These are phyloP conservation scores for Alnus glutinosa DNA, from an alignment of 306 rosid genomes.

Conservation along the genomic window DNA sequence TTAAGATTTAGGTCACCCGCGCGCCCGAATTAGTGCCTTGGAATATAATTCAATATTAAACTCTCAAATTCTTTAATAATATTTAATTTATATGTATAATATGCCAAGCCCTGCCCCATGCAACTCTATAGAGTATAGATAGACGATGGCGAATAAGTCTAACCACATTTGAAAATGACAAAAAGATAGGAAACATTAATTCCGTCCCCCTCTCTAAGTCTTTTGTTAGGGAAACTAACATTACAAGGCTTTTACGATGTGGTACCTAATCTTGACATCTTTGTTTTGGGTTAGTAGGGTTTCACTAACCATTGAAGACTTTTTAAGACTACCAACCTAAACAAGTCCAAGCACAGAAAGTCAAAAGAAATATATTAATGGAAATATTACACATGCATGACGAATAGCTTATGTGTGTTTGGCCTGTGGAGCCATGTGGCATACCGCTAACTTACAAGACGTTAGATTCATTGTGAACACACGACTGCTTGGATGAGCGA, in stretches of 20 bases:
- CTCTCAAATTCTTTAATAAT: background rate
- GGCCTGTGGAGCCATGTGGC: constrained; percentile 10
- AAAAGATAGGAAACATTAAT: constrained; percentile 2
- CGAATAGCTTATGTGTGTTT: constrained; percentile 39
- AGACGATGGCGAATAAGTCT: constrained; percentile 14
- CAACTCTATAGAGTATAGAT: constrained; percentile 31
- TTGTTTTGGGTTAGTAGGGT: constrained; percentile 57
- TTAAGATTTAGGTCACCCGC: constrained; percentile 58
- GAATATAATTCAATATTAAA: background rate
- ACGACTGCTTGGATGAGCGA: too few relatives aligned
- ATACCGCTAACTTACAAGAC: background rate
- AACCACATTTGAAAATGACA: constrained; percentile 51
- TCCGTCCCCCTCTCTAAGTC: constrained; percentile 38
- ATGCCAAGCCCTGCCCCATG: constrained; percentile 39
- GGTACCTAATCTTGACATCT: constrained; percentile 68
- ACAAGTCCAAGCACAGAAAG: constrained; percentile 28
- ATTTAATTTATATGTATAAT: background rate
- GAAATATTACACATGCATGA: constrained; percentile 45
- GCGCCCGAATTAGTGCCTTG: constrained; percentile 44
- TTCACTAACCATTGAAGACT: constrained; percentile 71
- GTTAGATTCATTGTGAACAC: background rate
- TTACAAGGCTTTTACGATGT: constrained; percentile 45
- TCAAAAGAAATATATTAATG: too few relatives aligned
- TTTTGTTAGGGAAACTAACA: constrained; percentile 68
- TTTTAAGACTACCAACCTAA: constrained; percentile 44